Evolutionary conservation across 2,329 filamentous ascomycete genomes (phyloP).

Genomic region (Botryotinia calthae): DNA sequence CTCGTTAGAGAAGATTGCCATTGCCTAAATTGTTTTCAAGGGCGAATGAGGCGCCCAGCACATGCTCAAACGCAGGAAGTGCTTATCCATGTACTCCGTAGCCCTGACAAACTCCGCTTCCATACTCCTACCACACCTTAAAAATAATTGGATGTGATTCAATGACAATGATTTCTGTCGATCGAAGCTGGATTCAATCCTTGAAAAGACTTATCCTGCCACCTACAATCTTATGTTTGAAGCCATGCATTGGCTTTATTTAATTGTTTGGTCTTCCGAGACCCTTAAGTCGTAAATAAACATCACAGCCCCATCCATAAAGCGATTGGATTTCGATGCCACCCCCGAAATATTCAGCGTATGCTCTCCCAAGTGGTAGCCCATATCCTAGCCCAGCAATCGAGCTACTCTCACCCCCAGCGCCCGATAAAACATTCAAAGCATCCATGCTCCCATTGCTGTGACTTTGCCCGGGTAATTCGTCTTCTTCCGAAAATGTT

Average conservation of each 20-base stretch:
- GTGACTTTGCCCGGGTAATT: constrained; percentile 44
- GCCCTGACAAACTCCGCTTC: constrained; percentile 3
- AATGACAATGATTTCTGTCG: neutral
- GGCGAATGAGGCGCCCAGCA: neutral
- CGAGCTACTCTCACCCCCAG: constrained; percentile 70
- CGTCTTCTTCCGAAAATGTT: constrained; percentile 71
- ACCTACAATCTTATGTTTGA: too few species aligned
- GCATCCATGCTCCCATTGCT: constrained; percentile 58
- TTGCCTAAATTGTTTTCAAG: neutral
- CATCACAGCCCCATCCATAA: constrained; percentile 80
- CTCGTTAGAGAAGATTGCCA: neutral
- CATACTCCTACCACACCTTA: neutral
- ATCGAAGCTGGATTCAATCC: neutral
- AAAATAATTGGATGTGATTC: constrained; percentile 1
- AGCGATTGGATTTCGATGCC: constrained; percentile 93
- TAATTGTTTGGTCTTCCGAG: constrained; percentile 31
- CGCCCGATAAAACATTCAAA: constrained; percentile 70
- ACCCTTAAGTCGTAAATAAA: constrained; percentile 56
- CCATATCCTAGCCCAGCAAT: constrained; percentile 95
- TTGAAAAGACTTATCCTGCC: neutral
- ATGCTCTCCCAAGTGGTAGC: constrained; percentile 82
- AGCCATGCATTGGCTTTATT: constrained; percentile 1
- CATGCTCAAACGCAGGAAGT: neutral
- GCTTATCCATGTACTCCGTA: neutral
- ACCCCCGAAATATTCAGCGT: constrained; percentile 97